These are phyloP conservation scores for Skeletonema marinoi DNA, from an alignment of 108 stramenopile species.

Conservation along the genomic window DNA sequence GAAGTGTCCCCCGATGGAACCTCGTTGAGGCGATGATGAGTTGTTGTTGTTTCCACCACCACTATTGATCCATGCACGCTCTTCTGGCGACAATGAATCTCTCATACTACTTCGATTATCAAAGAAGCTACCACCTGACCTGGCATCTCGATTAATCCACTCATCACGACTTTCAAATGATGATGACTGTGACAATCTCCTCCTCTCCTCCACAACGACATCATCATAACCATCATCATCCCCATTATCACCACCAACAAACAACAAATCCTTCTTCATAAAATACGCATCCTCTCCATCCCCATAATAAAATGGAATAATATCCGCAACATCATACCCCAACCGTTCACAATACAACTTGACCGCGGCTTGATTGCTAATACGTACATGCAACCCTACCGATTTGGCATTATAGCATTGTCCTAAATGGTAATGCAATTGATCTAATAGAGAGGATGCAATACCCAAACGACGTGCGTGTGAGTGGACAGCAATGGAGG, in stretches of 20 bases:
- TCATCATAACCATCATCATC: neutral
- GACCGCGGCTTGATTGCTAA: conserved; percentile 73
- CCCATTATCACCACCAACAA: neutral
- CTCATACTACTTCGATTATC: conserved; percentile 26
- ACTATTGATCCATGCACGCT: conserved; percentile 20
- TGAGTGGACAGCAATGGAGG: conserved; percentile 78
- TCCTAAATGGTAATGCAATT: conserved; percentile 79
- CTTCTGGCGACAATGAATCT: conserved; percentile 24
- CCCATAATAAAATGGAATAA: conserved; percentile 83
- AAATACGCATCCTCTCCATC: conserved; percentile 93
- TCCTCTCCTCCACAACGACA: neutral
- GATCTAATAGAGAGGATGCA: conserved; percentile 69
- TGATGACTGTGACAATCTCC: too few relatives aligned
- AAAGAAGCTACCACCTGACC: conserved; percentile 22
- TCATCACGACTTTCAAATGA: conserved; percentile 11
- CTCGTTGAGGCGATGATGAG: neutral
- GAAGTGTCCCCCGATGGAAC: conserved; percentile 23
- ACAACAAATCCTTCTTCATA: conserved; percentile 64
- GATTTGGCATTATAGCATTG: conserved; percentile 48
- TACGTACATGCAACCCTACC: conserved; percentile 83
- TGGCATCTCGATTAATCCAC: conserved; percentile 29
- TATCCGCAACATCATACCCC: conserved; percentile 73
- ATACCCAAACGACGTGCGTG: conserved; percentile 79
- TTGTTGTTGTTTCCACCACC: neutral
- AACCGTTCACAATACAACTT: conserved; percentile 63